Evolutionary conservation across 139 green algal genomes (phyloP).

Genomic region (Mesostigma viride): DNA sequence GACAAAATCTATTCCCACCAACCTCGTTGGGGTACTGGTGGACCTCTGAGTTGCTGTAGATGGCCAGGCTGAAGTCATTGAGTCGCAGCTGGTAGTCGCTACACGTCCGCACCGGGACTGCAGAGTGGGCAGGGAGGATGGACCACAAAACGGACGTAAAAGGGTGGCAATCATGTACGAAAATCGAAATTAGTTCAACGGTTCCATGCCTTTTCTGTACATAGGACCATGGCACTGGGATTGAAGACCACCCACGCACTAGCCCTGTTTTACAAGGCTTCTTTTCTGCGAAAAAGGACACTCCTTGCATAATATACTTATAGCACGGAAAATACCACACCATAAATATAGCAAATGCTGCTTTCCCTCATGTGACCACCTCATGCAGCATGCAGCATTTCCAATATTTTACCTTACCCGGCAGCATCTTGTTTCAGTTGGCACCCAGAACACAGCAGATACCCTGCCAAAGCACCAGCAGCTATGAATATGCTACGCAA

Average conservation of each 20-base stretch:
- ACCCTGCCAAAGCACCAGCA: no score
- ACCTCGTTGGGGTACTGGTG: conserved; percentile 57
- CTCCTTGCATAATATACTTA: background rate
- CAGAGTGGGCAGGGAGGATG: no score
- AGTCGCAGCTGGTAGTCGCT: conserved; percentile 61
- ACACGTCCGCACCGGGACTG: conserved; percentile 50
- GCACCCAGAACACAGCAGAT: no score
- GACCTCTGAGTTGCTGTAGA: conserved; percentile 47
- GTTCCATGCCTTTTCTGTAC: background rate
- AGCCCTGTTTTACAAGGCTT: background rate
- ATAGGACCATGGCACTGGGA: background rate
- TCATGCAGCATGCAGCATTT: background rate
- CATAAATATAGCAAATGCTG: background rate
- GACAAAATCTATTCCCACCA: background rate
- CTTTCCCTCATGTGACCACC: background rate
- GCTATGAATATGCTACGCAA: no score
- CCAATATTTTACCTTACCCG: no score
- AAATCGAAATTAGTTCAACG: conserved; percentile 30
- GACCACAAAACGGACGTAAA: no score
- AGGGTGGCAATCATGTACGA: conserved; percentile 32
- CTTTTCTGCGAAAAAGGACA: conserved; percentile 3
- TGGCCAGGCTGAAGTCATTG: conserved; percentile 54
- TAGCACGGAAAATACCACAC: background rate
- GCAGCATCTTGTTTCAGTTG: no score
- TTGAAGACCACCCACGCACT: background rate